Evolutionary conservation across 257 asterid species (phyloP), one percentile per base, ranked within the genome.

Genomic region (Scutellaria minor): DNA sequence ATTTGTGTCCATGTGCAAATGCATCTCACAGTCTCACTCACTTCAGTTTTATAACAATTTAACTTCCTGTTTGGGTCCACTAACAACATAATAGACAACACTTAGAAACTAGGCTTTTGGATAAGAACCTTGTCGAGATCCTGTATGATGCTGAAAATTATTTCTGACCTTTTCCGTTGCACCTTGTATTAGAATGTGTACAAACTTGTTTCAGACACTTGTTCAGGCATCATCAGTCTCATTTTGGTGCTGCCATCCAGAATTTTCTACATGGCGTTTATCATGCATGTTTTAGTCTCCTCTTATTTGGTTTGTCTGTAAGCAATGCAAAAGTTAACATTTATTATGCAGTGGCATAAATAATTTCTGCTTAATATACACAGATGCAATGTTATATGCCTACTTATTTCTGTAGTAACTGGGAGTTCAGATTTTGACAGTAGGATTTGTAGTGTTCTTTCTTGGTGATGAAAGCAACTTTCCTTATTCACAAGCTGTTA

Each of bases 401-500:
- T 58, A 59, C 27, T 55, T 11, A 65, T 66, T 56, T 64, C 37
- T 22, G 22, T 47, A 45, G 15, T 48, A 52, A 60, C 60, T 50
- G 54, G 27, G 5, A 50, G 70, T 60, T 68, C 11, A 39, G 64
- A 47, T 46, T 56, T 64, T 65, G n/a, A 56, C 27, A 15, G 42
- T 9, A 44, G 18, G 55, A 15, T 40, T 50, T n/a, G 39, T 40
- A 11, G 58, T 64, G 58, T 58, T 6, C 39, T 15, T 35, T 71
- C 40, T 44, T 42, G 55, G 66, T 27, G 11, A 44, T 47, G 40
- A 45, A 70, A 70, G 46, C 13, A 37, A 41, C 48, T 77, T 56
- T 20, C 62, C 51, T 9, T 62, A 53, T 56, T 9, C 15, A 11
- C 6, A 14, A 7, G 35, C 44, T 50, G 14, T 5, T 9, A 12